Evolutionary conservation across 805 yeast species (phyloP).

Genomic region (Saccharomycopsis lassenensis): DNA sequence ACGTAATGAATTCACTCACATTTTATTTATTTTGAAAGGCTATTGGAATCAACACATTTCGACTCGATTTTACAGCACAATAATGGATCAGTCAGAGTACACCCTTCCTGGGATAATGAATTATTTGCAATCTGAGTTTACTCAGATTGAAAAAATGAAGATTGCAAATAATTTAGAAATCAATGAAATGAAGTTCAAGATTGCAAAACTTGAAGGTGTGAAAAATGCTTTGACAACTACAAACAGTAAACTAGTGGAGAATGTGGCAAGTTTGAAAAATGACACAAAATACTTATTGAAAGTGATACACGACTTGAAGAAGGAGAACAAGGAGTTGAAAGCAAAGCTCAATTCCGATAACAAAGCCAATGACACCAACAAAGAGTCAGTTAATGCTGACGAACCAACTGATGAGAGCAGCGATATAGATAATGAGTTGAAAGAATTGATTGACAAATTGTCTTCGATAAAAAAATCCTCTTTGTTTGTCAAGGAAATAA

Average conservation of each 20-base stretch:
- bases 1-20: too few relatives aligned
- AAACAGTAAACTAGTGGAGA: slow-evolving; percentile 14
- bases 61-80: too few relatives aligned
- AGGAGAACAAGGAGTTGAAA: slow-evolving; percentile 8
- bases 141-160: slow-evolving; percentile 47
- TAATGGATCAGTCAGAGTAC: slow-evolving; percentile 16
- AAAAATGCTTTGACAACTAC: slow-evolving; percentile 27
- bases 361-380: neutral
- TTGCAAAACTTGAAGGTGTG: slow-evolving; percentile 44
- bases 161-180: slow-evolving; percentile 51
- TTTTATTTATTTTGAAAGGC: too few relatives aligned
- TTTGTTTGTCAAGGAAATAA: slow-evolving; percentile 12
- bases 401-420: neutral
- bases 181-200: slow-evolving; percentile 45
- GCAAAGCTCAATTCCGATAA: neutral
- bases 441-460: slow-evolving; percentile 9
- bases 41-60: too few relatives aligned
- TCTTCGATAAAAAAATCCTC: slow-evolving; percentile 13
- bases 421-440: slow-evolving; percentile 11
- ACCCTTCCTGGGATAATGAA: slow-evolving; percentile 44
- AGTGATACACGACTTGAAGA: slow-evolving; percentile 8
- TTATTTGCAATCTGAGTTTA: slow-evolving; percentile 52
- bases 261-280: slow-evolving; percentile 8
- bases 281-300: slow-evolving; percentile 12
- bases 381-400: neutral